Conservation (phyloP, 345 rosid species). For the Lepidium didymum region DNA sequence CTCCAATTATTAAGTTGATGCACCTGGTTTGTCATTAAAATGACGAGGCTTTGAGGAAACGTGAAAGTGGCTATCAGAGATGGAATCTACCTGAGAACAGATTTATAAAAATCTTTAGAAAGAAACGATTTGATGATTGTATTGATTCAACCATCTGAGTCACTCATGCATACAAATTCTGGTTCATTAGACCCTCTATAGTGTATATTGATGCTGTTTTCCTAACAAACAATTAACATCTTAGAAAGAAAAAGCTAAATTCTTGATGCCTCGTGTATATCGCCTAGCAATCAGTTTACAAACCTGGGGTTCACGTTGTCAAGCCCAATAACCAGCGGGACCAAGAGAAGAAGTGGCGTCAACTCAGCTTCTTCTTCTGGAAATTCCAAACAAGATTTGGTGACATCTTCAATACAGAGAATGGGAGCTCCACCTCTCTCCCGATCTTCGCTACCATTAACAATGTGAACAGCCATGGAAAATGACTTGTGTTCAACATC, state of each 20-base stretch:
- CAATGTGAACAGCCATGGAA: constrained; percentile 83
- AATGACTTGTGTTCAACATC: constrained; percentile 28
- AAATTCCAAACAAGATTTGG: constrained; percentile 57
- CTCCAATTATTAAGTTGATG: constrained; percentile 93
- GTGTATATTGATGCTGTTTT: too few species aligned
- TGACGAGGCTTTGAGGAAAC: constrained; percentile 95
- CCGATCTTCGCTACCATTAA: constrained; percentile 94
- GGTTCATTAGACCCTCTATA: constrained; percentile 57
- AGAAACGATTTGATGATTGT: constrained; percentile 51
- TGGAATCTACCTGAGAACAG: constrained; percentile 64
- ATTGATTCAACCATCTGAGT: constrained; percentile 42
- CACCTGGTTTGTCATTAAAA: constrained; percentile 90
- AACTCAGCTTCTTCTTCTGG: constrained; percentile 58
- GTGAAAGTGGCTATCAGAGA: constrained; percentile 68
- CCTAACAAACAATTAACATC: too few species aligned
- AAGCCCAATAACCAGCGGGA: constrained; percentile 97
- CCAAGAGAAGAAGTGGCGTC: constrained; percentile 79
- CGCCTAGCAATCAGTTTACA: constrained; percentile 56
- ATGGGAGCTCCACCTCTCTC: constrained; percentile 98
- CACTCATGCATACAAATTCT: constrained; percentile 31
- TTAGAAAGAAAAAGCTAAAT: not conserved
- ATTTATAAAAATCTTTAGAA: constrained; percentile 45
- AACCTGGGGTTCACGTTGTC: constrained; percentile 89
- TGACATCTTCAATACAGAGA: constrained; percentile 75
- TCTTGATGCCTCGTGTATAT: constrained; percentile 43